These are phyloP conservation scores for Botrytis aclada DNA, from an alignment of 2,329 filamentous ascomycete genomes.

Conservation along the genomic window DNA sequence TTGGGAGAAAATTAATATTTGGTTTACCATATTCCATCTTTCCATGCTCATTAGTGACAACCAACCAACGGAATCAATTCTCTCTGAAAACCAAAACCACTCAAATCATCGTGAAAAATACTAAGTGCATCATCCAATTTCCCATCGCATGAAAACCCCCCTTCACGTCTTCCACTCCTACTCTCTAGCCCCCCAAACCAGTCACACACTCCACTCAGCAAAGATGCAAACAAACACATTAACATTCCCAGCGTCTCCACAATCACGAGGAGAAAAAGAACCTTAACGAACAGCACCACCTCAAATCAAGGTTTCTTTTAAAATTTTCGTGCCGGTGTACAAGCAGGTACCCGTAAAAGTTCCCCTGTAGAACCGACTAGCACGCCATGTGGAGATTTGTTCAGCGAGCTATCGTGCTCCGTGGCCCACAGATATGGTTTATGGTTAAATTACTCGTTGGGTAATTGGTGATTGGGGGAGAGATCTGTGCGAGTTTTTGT, in stretches of 20 bases:
- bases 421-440: not conserved
- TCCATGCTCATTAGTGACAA: not conserved
- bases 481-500: not conserved
- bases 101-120: not conserved
- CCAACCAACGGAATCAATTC: not conserved
- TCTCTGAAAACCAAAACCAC: not conserved
- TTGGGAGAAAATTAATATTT: conserved; percentile 7
- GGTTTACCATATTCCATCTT: not conserved
- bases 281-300: not conserved
- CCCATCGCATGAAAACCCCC: not conserved
- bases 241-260: not conserved
- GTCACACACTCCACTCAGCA: not conserved
- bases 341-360: not conserved
- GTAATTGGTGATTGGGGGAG: not conserved
- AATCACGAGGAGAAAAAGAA: conserved; percentile 1
- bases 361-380: not conserved
- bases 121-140: not conserved
- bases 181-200: not conserved
- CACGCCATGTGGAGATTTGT: not conserved
- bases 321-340: not conserved
- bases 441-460: not conserved
- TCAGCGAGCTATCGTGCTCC: not conserved
- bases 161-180: not conserved
- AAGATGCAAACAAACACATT: not conserved
- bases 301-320: not conserved